Base-by-base conservation (phyloP, 768 basidiomycete genomes). In the Mycena olivaceomarginata region DNA sequence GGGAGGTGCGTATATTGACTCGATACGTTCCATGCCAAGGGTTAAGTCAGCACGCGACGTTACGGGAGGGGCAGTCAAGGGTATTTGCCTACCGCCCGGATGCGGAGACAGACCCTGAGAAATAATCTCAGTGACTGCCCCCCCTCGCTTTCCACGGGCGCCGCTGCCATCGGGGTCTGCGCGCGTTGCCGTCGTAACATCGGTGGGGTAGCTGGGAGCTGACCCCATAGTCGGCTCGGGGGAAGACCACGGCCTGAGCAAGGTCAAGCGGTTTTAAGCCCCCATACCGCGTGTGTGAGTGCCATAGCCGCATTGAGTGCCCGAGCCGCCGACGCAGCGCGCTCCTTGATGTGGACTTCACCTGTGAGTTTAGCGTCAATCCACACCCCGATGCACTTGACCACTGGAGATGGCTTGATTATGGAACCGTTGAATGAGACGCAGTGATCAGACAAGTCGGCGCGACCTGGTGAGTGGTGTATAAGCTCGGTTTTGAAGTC, bases 81-180 rank as follows among this genome's bases (percentile, higher is more conserved):
- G 31, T n/a, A 68, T 51, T 8, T 68, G 67, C 67, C 67, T 68
- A 10, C 22, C 67, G 51, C 67, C 51, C 9, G 11, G 67, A 66
- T 43, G 64, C 64, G 64, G 64, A 66, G 64, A 31, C 64, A 66
- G 64, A 18, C 41, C 60, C 41, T 64, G 39, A 64, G 40, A 18
- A 13, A 25, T n/a, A n/a, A n/a, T 39, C 39, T 41, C 40, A 43
- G 62, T 64, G 62, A 64, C 62, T 64, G 62, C 46, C 62, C 62
- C 62, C 62, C 62, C 62, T 64, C 62, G 62, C 62, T 43, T 64
- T 41, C 22, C 11, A 31, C 41, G 62, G 62, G 62, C 62, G 62
- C 62, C 22, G 40, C 60, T 62, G 11, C 53, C 53, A 3, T 56
- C 53, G 5, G 8, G 53, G 53, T 56, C 53, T 56, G 57, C 57